A percentile compares a stretch with the other conserved stretches of the same genome.
phyloP scores from a whole-genome alignment of 148 eudicot genomes.

The Vaccinium corymbosum region DNA sequence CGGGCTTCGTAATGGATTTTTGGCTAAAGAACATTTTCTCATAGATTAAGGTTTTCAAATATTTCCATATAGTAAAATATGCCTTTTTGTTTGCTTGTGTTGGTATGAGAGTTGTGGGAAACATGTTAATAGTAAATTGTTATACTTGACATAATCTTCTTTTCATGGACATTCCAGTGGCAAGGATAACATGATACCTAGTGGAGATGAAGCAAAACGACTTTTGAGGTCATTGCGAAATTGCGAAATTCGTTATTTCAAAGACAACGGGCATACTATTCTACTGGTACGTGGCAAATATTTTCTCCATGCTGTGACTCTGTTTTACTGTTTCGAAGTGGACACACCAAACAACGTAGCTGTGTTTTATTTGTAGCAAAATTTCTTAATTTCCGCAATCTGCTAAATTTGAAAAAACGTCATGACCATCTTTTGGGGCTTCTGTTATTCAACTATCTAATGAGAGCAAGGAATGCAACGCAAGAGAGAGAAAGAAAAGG shows the following conservation, averaged over 20 bases:
- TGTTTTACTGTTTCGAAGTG: constrained; percentile 1
- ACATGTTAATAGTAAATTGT: neutral
- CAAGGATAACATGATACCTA: constrained; percentile 92
- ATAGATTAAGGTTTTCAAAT: neutral
- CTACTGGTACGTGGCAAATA: constrained; percentile 57
- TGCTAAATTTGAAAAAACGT: neutral
- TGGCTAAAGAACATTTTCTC: neutral
- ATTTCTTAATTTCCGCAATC: neutral
- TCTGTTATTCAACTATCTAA: neutral
- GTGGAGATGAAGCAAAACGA: constrained; percentile 79
- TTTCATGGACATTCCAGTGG: constrained; percentile 51
- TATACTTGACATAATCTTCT: neutral
- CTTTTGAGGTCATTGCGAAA: constrained; percentile 51
- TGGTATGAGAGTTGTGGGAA: neutral
- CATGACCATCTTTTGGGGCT: neutral
- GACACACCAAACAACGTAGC: neutral
- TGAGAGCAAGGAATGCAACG: neutral
- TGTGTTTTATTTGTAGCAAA: neutral
- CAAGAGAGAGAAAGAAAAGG: too few relatives aligned
- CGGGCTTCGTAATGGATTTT: neutral
- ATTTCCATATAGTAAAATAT: too few relatives aligned
- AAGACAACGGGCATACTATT: constrained; percentile 91
- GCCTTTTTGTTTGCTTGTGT: neutral
- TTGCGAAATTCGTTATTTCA: constrained; percentile 61
- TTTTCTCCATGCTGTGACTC: neutral